Base-by-base conservation (phyloP, 495 filamentous ascomycete genomes). In the Hyaloscypha finlandica region DNA sequence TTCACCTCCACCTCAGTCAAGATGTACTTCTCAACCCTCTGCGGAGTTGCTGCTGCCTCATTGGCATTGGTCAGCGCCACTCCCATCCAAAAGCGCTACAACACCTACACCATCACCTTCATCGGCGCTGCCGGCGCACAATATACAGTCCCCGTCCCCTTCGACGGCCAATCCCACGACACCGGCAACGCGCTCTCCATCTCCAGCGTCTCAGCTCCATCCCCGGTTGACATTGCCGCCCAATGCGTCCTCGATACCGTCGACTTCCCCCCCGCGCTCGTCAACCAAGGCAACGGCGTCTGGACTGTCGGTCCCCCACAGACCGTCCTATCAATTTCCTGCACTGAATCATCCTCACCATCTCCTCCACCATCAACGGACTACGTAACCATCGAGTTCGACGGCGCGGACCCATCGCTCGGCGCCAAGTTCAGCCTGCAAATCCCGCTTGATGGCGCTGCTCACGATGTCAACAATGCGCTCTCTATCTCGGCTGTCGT, bases 301-400 rank as follows among this genome's bases (percentile, higher is more conserved):
- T 71, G 70, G 70, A 63, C 42, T 22, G 63, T 71, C 25, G 70
- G 70, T 11, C 70, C 70, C 6, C 70, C 70, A 30, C 58, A 68
- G 37, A 68, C 62, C 11, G 66, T 71, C n/a, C 59, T 30, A n/a
- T 63, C 58, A 39, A 68, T 71, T 20, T 30, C 57, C 30, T 71
- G 70, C 54, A 55, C 39, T 19, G 32, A 25, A 52, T 45, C 31
- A 14, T 2, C 16, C 16, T 12, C 42, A 33, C 56, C 25, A 1
- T 2, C 25, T 6, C 58, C 55, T 11, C 37, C 61, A 35, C 56
- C 42, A 31, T 56, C 25, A 56, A 37, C 64, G 16, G 52, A 45
- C 39, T 53, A 12, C 42, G 63, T 71, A 54, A 51, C 32, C 53
- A 71, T 71, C 48, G 58, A 71, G 30, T 68, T 71, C 35, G 22